Evolutionary conservation across 2,329 filamentous ascomycete species (phyloP).

Genomic region (Trichoderma oligosporum): DNA sequence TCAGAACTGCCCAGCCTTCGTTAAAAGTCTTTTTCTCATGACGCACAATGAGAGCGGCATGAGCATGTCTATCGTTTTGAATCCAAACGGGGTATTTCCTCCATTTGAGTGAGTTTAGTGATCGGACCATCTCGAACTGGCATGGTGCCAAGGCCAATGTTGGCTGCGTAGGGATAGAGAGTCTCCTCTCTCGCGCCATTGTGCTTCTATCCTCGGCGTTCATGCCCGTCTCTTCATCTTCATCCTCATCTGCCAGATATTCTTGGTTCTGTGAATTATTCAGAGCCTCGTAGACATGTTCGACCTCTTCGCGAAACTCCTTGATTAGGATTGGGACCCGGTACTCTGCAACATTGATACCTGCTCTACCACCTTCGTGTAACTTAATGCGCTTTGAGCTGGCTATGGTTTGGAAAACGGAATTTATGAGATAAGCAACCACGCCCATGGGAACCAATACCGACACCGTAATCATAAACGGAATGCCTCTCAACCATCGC

Average conservation of each 20-base stretch:
- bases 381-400: slow-evolving; percentile 71
- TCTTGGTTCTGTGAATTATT: slow-evolving; percentile 66
- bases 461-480: slow-evolving; percentile 60
- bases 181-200: slow-evolving; percentile 41
- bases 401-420: slow-evolving; percentile 69
- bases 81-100: slow-evolving; percentile 69
- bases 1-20: slow-evolving; percentile 74
- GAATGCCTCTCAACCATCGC: slow-evolving; percentile 49
- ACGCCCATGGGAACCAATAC: slow-evolving; percentile 72
- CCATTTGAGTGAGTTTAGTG: slow-evolving; percentile 64
- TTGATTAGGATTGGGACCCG: slow-evolving; percentile 72
- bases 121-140: slow-evolving; percentile 82
- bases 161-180: slow-evolving; percentile 51
- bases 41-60: slow-evolving; percentile 86
- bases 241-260: slow-evolving; percentile 60
- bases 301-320: slow-evolving; percentile 70
- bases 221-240: slow-evolving; percentile 37
- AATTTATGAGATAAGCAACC: slow-evolving; percentile 69
- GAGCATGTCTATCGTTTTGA: slow-evolving; percentile 72
- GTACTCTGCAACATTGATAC: slow-evolving; percentile 66
- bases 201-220: slow-evolving; percentile 39
- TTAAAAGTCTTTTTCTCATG: slow-evolving; percentile 62
- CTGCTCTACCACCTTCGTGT: slow-evolving; percentile 68
- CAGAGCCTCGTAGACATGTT: slow-evolving; percentile 71
- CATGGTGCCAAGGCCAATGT: slow-evolving; percentile 72